A percentile compares a stretch with the other conserved stretches of the same genome.
phyloP scores from a whole-genome alignment of 2,329 filamentous ascomycete genomes.

The Microdochium paspali region DNA sequence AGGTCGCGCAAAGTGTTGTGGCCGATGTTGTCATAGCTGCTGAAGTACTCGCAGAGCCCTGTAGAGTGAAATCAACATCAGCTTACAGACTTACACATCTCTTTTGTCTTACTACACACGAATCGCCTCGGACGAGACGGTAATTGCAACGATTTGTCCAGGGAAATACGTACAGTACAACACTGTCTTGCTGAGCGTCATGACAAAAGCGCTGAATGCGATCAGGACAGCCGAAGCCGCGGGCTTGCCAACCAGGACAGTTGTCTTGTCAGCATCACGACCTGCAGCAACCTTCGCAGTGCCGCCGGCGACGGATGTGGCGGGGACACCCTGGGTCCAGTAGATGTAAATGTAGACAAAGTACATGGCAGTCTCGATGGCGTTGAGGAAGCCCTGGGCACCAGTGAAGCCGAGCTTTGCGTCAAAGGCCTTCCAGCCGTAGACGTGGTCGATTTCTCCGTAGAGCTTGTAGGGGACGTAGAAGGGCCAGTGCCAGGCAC shows the following conservation, averaged over 20 bases:
- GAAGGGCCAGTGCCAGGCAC: slow-evolving; percentile 59
- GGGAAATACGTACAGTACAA: slow-evolving; percentile 52
- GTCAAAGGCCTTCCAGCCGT: slow-evolving; percentile 66
- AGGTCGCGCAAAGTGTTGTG: slow-evolving; percentile 39
- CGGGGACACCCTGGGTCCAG: slow-evolving; percentile 11
- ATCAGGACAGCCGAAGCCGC: slow-evolving; percentile 36
- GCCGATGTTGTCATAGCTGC: slow-evolving; percentile 45
- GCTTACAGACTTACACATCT: background rate
- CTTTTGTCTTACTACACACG: no score
- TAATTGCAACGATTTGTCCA: no score
- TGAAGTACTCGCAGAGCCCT: slow-evolving; percentile 50
- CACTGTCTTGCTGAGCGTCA: slow-evolving; percentile 54
- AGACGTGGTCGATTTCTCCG: slow-evolving; percentile 69
- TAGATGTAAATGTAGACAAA: slow-evolving; percentile 39
- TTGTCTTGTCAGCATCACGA: slow-evolving; percentile 11
- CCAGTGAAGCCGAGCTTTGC: slow-evolving; percentile 64
- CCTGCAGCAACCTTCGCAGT: slow-evolving; percentile 3
- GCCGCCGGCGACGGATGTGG: background rate
- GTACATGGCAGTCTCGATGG: slow-evolving; percentile 59
- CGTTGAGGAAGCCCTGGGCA: slow-evolving; percentile 63
- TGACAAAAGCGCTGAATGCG: slow-evolving; percentile 43
- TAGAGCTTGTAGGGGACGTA: slow-evolving; percentile 76
- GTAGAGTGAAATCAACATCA: background rate
- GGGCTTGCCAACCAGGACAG: slow-evolving; percentile 27
- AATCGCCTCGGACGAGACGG: no score